A percentile compares a stretch with the other conserved stretches of the same genome.
phyloP scores from a whole-genome alignment of 805 yeast genomes.

The Metschnikowia baotianmanensis region DNA sequence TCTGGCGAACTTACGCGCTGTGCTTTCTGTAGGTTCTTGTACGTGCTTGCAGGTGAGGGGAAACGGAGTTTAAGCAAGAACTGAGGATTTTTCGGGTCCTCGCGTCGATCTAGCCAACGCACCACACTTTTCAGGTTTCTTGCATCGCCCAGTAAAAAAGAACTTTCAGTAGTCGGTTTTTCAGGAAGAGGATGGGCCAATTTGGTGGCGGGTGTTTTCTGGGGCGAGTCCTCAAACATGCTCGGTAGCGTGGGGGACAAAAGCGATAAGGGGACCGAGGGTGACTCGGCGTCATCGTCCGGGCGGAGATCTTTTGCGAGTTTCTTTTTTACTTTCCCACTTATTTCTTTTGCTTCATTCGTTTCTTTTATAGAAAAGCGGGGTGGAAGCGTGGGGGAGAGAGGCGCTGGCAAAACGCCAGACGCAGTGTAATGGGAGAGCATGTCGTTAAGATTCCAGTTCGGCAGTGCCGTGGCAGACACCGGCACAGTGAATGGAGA shows the following conservation, averaged over 20 bases:
- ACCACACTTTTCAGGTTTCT: constrained; percentile 9
- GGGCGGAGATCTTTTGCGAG: constrained; percentile 4
- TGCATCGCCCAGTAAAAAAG: constrained; percentile 7
- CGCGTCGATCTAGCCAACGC: constrained; percentile 31
- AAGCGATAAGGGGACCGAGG: constrained; percentile 29
- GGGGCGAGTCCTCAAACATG: constrained; percentile 19
- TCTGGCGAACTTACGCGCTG: constrained; percentile 7
- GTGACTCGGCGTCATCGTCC: constrained; percentile 21
- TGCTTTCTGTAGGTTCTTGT: constrained; percentile 10
- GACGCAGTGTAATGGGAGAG: constrained; percentile 30
- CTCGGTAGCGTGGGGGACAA: constrained; percentile 36
- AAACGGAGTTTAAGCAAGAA: constrained; percentile 28
- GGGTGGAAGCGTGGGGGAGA: constrained; percentile 41
- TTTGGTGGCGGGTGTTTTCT: not conserved
- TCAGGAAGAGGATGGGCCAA: constrained; percentile 19
- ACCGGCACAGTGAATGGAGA: constrained; percentile 13
- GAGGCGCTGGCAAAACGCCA: constrained; percentile 35
- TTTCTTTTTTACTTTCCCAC: no score
- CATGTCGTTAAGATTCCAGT: constrained; percentile 43
- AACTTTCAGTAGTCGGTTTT: constrained; percentile 14
- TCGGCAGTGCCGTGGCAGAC: constrained; percentile 7
- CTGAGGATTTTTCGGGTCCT: constrained; percentile 25
- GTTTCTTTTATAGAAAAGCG: constrained; percentile 8
- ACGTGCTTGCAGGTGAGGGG: constrained; percentile 17
- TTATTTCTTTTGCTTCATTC: not conserved